Evolutionary conservation across 2,329 filamentous ascomycete genomes (phyloP).

Genomic region (Penicillium sp.): DNA sequence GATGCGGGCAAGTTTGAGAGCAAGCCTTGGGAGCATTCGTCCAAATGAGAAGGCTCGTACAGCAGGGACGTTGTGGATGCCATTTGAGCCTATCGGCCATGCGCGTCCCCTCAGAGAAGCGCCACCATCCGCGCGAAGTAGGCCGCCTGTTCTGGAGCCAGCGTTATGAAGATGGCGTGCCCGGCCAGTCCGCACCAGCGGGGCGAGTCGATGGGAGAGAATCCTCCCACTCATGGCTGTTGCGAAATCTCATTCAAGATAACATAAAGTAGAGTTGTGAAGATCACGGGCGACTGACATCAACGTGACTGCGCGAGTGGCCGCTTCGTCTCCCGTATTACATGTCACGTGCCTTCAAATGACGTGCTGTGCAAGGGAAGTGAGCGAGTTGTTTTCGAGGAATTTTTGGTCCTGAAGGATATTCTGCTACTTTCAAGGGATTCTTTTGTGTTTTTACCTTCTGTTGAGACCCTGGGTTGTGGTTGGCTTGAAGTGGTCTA

Average conservation of each 20-base stretch:
- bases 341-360: conserved; percentile 31
- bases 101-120: conserved; percentile 62
- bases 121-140: conserved; percentile 64
- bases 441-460: not conserved
- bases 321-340: conserved; percentile 30
- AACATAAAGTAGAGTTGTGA: conserved; percentile 6
- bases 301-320: conserved; percentile 37
- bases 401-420: not conserved
- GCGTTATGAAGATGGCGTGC: conserved; percentile 63
- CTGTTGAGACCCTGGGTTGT: not conserved
- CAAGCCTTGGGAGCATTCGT: conserved; percentile 74
- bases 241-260: conserved; percentile 37
- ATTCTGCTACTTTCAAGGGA: not conserved
- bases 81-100: conserved; percentile 74
- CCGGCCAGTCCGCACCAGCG: conserved; percentile 62
- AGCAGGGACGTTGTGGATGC: conserved; percentile 71
- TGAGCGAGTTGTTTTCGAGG: conserved; percentile 10
- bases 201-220: conserved; percentile 69
- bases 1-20: conserved; percentile 82
- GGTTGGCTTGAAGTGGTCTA: not conserved
- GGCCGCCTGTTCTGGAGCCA: conserved; percentile 63
- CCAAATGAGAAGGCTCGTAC: conserved; percentile 65
- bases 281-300: conserved; percentile 23
- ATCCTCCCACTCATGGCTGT: conserved; percentile 69
- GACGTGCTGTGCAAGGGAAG: conserved; percentile 27